Base-by-base conservation (phyloP, 2,329 filamentous ascomycete genomes). In the Pseudocercospora macadamiae region DNA sequence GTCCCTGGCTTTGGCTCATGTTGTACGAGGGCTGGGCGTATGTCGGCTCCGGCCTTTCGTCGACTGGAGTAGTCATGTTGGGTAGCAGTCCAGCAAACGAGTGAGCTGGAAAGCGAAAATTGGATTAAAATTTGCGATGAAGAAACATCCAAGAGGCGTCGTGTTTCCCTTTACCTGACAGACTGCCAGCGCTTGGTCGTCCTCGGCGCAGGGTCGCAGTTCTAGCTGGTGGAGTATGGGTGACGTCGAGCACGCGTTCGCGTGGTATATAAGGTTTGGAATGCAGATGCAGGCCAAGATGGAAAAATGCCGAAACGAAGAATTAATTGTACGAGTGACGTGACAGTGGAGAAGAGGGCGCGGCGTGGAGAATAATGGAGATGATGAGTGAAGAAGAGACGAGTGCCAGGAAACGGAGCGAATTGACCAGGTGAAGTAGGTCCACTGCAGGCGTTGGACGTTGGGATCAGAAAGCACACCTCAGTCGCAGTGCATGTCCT, bases 1-100 rank as follows among this genome's bases (percentile, higher is more conserved):
- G 53, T 16, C 57, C 55, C 44, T 52, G 55, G 21, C 18, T 34
- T 32, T 55, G 51, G 56, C 61, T 68, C 56, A 65, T 60, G 57
- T 59, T 53, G 37, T 64, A 61, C n/a, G 64, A 62, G n/a, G 66
- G 68, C 51, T 65, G 67, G 32, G 49, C 49, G 57, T 73, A 74
- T n/a, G 65, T 68, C 45, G 71, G 72, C 61, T 74, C 71, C 5
- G 65, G 68, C 55, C 67, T 61, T 49, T 75, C 73, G 55, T 74
- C 68, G 14, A 66, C 60, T 0, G 73, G 73, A 14, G 72, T 74
- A 16, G 68, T 66, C 73, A 75, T 75, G 55, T 32, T 58, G 48
- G 55, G 10, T 48, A 45, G 14, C 10, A 19, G 37, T 48, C 26
- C 62, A 60, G 57, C 45, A 54, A 59, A 54, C 60, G 57, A 62